Evolutionary conservation across 495 filamentous ascomycete species (phyloP).

Genomic region (Lasiosphaeria hispida): DNA sequence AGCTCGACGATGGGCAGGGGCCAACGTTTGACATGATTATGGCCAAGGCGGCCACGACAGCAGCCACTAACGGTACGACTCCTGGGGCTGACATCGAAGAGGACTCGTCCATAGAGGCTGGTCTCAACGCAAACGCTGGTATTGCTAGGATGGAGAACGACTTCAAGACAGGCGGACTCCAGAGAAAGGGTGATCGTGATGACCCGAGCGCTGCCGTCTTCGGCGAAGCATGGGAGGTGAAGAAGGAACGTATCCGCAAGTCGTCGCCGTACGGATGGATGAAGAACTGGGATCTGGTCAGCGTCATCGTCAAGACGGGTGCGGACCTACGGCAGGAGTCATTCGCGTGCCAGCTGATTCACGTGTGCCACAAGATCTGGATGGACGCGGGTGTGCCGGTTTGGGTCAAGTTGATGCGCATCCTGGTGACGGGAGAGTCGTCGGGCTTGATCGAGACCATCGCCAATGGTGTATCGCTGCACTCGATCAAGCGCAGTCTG

Average conservation of each 20-base stretch:
- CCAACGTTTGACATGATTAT: conserved; percentile 74
- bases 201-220: conserved; percentile 79
- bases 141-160: conserved; percentile 80
- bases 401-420: conserved; percentile 78
- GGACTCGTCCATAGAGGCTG: conserved; percentile 38
- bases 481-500: conserved; percentile 71
- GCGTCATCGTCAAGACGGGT: conserved; percentile 78
- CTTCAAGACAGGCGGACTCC: conserved; percentile 71
- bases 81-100: conserved; percentile 34
- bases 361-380: conserved; percentile 73
- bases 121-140: conserved; percentile 61
- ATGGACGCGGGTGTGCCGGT: conserved; percentile 66
- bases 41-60: conserved; percentile 50
- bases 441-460: conserved; percentile 79
- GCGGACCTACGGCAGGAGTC: conserved; percentile 74
- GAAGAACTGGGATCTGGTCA: conserved; percentile 77
- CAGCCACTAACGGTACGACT: conserved; percentile 29
- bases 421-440: conserved; percentile 73
- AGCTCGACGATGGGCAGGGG: conserved; percentile 55
- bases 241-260: conserved; percentile 72
- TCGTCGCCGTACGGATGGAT: conserved; percentile 74
- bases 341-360: conserved; percentile 75
- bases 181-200: conserved; percentile 71
- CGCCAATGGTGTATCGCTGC: conserved; percentile 72
- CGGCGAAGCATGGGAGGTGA: conserved; percentile 72